Evolutionary conservation across 2,329 filamentous ascomycete species (phyloP), one percentile per base, ranked within the genome.

Genomic region (Monilinia fructigena): DNA sequence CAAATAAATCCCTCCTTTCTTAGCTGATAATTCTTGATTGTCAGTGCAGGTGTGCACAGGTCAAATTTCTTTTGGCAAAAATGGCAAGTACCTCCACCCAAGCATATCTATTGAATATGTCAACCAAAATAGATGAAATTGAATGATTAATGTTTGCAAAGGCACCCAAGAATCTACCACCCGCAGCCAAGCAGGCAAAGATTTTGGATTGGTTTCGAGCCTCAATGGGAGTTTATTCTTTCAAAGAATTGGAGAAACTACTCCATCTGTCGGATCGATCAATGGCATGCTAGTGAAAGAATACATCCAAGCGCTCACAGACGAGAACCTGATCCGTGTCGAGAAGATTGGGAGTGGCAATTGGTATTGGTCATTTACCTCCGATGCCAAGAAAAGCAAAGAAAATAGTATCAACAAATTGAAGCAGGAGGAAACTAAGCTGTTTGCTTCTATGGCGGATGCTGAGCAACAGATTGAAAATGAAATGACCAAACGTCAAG

Each of bases 331-430:
- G 71, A 83, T 90, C 68, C 82, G 82, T 23, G 83, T 88, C 38
- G 87, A 90, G 78, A 90, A 89, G 76, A 90, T 90, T 72, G 88
- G 87, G 54, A 87, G 82, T 69, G 87, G 86, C 38, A 90, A 90
- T 75, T 90, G 87, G 87, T 90, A 89, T 77, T 90, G 88, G 88
- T 83, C 82, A 69, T 90, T 89, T 74, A 80, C 77, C 23, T 85
- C 82, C 38, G 85, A 89, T 63, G 84, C 74, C 12, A 77, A 75
- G 71, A 75, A 84, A 72, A 82, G 80, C 73, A 82, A 81, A 56
- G 75, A 78, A 63, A 76, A 75, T 23, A 71, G 76, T 42, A 73
- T 77, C 68, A 76, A 73, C 56, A 77, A 73, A 38, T 67, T 81
- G 67, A 76, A 77, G 70, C 71, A 72, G 50, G 79, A 81, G 66